Base-by-base conservation (phyloP, 148 eudicot species). In the Euryodendron excelsum region DNA sequence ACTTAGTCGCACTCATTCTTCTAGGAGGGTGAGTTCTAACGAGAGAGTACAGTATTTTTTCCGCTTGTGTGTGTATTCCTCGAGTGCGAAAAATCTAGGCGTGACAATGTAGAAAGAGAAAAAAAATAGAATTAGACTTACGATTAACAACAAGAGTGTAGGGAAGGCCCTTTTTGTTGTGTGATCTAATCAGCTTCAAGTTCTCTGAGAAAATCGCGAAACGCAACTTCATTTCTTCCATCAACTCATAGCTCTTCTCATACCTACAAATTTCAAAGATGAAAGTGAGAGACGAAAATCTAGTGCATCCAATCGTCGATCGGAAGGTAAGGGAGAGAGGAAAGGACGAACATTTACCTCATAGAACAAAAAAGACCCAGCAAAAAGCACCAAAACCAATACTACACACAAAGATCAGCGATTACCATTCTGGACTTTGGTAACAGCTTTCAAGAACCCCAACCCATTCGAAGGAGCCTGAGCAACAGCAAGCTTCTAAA, bases 131-230 rank as follows among this genome's bases (percentile, higher is more conserved):
- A n/a, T n/a, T 60, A 30, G 74, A 62, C 88, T 84, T 75, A 96
- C 99, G 75, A 77, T 96, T 96, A 23, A 96, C 84, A 65, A 80
- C 97, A n/a, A 96, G 90, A 58, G 91, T 91, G 81, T 92, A 96
- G 47, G 97, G 71, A 21, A 90, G 85, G 8, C 86, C 85, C 67
- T 89, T 86, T 66, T 34, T 87, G 78, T 96, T 96, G 73, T 91
- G 87, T 37, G 92, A 87, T 84, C 85, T 63, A 37, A 96, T 93
- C 86, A 88, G 81, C 80, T 81, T 86, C 90, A 96, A 85, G 86
- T 79, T 93, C 79, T 93, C 94, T 31, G 79, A 78, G 78, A 87
- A 96, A 2, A 91, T 79, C 77, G 80, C 82, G 72, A 90, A 96
- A 82, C 93, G 90, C 78, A 67, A 48, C 85, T 84, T 85, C 80